Percentiles rank a stretch among this genome's conserved stretches.
These are phyloP conservation scores for Lasiosphaeris hirsuta DNA, from an alignment of 495 filamentous ascomycete genomes.

Conservation along the genomic window DNA sequence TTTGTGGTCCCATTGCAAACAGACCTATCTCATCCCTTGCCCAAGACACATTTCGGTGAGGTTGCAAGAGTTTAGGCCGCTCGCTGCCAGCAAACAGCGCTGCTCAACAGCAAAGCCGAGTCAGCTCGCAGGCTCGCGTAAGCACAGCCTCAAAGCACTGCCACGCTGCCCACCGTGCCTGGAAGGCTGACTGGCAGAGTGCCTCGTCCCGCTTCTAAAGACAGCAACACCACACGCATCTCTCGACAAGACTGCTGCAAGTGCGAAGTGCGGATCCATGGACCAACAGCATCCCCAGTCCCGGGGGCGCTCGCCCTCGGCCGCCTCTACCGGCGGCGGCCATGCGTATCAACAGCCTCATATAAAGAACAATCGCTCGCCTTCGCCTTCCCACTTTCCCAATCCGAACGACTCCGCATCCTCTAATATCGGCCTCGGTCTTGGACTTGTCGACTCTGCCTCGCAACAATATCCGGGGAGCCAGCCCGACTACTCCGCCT, in stretches of 20 bases:
- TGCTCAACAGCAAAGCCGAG: conserved; percentile 9
- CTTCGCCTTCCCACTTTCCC: conserved; percentile 45
- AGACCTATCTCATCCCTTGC: neutral
- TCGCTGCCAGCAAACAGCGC: conserved; percentile 15
- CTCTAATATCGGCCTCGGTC: conserved; percentile 44
- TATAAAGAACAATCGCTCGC: conserved; percentile 51
- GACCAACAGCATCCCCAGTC: conserved; percentile 45
- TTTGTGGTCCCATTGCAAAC: no score
- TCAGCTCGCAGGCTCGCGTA: conserved; percentile 25
- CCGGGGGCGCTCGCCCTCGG: conserved; percentile 48
- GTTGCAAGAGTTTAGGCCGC: conserved; percentile 3
- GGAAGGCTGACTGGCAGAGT: conserved; percentile 37
- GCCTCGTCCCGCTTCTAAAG: conserved; percentile 37
- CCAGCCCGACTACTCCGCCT: conserved; percentile 37
- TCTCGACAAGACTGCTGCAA: conserved; percentile 11
- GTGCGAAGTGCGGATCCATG: conserved; percentile 29
- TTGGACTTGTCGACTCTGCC: conserved; percentile 41
- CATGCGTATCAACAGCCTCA: conserved; percentile 41
- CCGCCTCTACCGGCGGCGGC: conserved; percentile 30
- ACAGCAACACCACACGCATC: conserved; percentile 34
- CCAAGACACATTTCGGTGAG: conserved; percentile 6
- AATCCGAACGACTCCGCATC: conserved; percentile 34
- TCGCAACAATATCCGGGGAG: conserved; percentile 33
- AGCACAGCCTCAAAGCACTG: conserved; percentile 40
- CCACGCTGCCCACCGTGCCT: conserved; percentile 31